These are phyloP conservation scores for Boletellus ananas DNA, from an alignment of 768 basidiomycete genomes.

Conservation along the genomic window DNA sequence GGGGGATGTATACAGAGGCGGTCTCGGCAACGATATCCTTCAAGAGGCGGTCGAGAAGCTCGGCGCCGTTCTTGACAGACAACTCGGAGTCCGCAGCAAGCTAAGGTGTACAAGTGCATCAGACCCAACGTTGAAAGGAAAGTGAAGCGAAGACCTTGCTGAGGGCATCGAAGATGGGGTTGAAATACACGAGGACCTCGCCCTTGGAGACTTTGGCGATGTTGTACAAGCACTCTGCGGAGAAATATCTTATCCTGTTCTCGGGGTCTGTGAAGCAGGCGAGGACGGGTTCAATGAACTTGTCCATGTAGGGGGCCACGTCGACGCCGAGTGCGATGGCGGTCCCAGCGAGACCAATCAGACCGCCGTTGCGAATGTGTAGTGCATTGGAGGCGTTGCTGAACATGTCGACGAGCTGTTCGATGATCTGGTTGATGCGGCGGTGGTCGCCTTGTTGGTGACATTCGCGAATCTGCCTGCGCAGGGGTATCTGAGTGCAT, in stretches of 20 bases:
- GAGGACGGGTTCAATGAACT: slow-evolving; percentile 84
- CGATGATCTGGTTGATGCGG: slow-evolving; percentile 82
- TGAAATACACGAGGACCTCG: slow-evolving; percentile 94
- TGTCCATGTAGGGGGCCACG: slow-evolving; percentile 90
- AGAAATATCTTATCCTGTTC: slow-evolving; percentile 95
- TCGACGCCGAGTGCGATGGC: slow-evolving; percentile 96
- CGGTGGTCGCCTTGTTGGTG: slow-evolving; percentile 76
- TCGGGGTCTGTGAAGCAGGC: slow-evolving; percentile 92
- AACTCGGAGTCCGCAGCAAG: slow-evolving; percentile 93
- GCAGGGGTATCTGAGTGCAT: slow-evolving; percentile 13
- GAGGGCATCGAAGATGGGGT: slow-evolving; percentile 95
- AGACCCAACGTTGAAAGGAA: slow-evolving; percentile 7
- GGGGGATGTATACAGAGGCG: slow-evolving; percentile 90
- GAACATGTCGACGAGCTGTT: slow-evolving; percentile 95
- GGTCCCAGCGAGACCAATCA: slow-evolving; percentile 93
- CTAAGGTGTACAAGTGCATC: slow-evolving; percentile 39
- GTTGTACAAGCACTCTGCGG: slow-evolving; percentile 97
- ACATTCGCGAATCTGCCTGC: slow-evolving; percentile 82
- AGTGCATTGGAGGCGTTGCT: slow-evolving; percentile 75
- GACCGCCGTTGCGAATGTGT: slow-evolving; percentile 89
- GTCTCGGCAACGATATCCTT: slow-evolving; percentile 98
- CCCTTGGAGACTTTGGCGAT: slow-evolving; percentile 97
- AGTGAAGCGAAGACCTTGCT: slow-evolving; percentile 68
- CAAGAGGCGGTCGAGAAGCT: slow-evolving; percentile 92
- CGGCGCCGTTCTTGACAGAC: slow-evolving; percentile 97